These are phyloP conservation scores for Fraxinus greggii DNA, from an alignment of 305 asterid genomes.

Conservation along the genomic window DNA sequence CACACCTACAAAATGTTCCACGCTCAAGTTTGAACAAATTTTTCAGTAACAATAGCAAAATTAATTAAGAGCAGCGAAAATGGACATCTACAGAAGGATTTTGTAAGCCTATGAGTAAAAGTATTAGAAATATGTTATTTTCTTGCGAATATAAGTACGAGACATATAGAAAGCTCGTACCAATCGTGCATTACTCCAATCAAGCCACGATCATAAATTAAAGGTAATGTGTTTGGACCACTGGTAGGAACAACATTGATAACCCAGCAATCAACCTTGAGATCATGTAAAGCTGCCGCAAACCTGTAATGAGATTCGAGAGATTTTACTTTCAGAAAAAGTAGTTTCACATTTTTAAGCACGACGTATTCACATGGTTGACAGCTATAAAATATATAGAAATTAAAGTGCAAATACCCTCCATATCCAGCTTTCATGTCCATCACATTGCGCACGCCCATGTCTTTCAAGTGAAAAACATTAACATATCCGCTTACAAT, in stretches of 20 bases:
- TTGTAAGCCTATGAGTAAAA: background rate
- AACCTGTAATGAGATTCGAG: slow-evolving; percentile 28
- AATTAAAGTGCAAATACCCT: slow-evolving; percentile 40
- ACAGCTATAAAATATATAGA: background rate
- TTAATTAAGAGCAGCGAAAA: background rate
- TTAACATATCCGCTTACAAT: slow-evolving; percentile 43
- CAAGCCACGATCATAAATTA: slow-evolving; percentile 63
- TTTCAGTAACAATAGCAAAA: background rate
- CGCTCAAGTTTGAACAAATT: background rate
- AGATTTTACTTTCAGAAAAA: background rate
- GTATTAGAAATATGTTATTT: background rate
- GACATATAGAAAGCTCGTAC: slow-evolving; percentile 30
- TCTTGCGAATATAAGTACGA: background rate
- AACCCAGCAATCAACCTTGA: slow-evolving; percentile 54
- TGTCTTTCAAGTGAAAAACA: slow-evolving; percentile 41
- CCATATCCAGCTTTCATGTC: slow-evolving; percentile 79
- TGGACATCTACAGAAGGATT: background rate
- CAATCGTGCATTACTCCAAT: slow-evolving; percentile 70
- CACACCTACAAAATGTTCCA: slow-evolving; percentile 42
- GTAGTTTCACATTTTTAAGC: background rate
- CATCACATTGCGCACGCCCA: slow-evolving; percentile 53
- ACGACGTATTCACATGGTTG: background rate
- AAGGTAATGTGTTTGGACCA: slow-evolving; percentile 56
- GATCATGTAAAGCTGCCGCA: slow-evolving; percentile 65
- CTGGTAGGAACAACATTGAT: slow-evolving; percentile 66